phyloP scores from a whole-genome alignment of 2,329 filamentous ascomycete species.

The Talaromyces funiculosus region DNA sequence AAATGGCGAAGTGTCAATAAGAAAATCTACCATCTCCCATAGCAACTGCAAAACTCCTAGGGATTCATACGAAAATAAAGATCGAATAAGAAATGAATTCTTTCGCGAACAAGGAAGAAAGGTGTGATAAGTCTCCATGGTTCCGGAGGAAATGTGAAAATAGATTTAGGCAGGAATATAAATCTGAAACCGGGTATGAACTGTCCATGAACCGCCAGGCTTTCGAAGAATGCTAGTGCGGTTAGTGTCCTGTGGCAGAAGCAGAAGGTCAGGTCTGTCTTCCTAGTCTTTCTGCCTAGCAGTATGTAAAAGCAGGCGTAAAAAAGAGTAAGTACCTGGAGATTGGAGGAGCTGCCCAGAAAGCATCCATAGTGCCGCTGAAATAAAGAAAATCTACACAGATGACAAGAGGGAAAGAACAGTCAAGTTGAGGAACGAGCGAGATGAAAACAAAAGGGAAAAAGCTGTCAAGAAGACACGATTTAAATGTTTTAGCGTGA shows the following conservation, averaged over 20 bases:
- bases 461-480: constrained; percentile 1
- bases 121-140: constrained; percentile 55
- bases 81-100: constrained; percentile 60
- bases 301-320: background rate
- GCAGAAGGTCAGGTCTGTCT: constrained; percentile 39
- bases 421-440: background rate
- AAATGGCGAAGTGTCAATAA: background rate
- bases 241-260: constrained; percentile 58
- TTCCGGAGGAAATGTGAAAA: constrained; percentile 56
- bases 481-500: constrained; percentile 7
- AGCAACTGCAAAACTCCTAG: background rate
- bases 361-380: constrained; percentile 53
- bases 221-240: constrained; percentile 58
- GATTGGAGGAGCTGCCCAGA: constrained; percentile 62
- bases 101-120: constrained; percentile 54
- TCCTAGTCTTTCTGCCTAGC: constrained; percentile 16
- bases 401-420: background rate
- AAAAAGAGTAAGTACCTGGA: constrained; percentile 49
- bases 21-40: background rate
- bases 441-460: background rate
- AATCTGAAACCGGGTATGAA: constrained; percentile 50
- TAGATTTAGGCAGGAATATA: constrained; percentile 45
- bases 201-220: constrained; percentile 55
- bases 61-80: constrained; percentile 60
- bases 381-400: background rate